Evolutionary conservation across 306 rosid species (phyloP).

Genomic region (Luffa aegyptiaca): DNA sequence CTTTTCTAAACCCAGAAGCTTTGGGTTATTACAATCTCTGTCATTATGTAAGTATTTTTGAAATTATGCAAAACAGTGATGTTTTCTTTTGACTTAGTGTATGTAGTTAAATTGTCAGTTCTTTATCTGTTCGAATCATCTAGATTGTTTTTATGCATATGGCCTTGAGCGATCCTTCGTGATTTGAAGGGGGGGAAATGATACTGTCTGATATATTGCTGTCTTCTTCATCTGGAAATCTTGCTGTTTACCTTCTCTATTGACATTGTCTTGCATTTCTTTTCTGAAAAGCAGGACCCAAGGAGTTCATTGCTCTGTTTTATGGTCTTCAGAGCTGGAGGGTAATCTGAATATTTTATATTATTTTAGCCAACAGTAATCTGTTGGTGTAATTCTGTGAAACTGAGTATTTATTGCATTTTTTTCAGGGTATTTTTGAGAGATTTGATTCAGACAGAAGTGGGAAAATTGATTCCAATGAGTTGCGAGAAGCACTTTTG

Average conservation of each 20-base stretch:
- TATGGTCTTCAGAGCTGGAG: conserved; percentile 95
- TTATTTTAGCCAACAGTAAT: not conserved
- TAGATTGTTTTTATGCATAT: not conserved
- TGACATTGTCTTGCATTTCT: not conserved
- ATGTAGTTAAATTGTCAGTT: not conserved
- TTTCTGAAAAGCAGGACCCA: conserved; percentile 53
- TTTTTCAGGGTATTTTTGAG: conserved; percentile 63
- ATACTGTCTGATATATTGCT: not conserved
- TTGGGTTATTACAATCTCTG: not conserved
- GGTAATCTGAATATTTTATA: conserved; percentile 29
- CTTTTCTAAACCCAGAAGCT: not conserved
- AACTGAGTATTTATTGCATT: not conserved
- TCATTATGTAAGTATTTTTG: not conserved
- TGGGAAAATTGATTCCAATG: conserved; percentile 65
- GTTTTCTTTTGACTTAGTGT: not conserved
- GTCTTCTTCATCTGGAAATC: not conserved
- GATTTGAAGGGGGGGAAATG: not conserved
- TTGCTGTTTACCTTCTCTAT: not conserved
- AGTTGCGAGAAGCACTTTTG: conserved; percentile 79
- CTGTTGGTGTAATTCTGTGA: not conserved
- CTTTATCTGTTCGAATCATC: not conserved
- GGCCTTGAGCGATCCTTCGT: not conserved
- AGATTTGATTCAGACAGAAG: conserved; percentile 82
- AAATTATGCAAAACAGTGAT: not conserved
- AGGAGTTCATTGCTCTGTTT: conserved; percentile 76